Evolutionary conservation across 78 protist genomes (phyloP).

Genomic region (Dictyostelium intermedium): DNA sequence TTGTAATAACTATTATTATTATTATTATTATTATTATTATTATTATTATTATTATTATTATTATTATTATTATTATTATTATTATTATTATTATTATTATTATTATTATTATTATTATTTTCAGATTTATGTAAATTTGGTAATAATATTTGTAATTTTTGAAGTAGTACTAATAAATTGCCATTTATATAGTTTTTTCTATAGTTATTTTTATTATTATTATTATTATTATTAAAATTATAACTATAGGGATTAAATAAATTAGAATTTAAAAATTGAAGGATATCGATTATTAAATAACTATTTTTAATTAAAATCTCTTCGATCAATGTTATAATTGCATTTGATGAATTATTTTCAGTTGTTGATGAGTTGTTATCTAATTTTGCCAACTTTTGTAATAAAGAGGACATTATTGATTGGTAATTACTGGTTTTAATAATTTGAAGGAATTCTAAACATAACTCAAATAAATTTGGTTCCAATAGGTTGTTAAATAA

Average conservation of each 20-base stretch:
- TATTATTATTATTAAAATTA: neutral
- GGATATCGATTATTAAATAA: neutral
- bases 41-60: too few species aligned
- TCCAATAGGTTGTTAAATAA: neutral
- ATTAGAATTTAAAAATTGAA: conserved; percentile 3
- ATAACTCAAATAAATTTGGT: conserved; percentile 6
- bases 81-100: too few species aligned
- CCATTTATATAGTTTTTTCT: neutral
- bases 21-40: too few species aligned
- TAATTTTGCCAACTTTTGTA: neutral
- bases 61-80: too few species aligned
- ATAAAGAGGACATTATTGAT: neutral
- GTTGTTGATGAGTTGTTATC: neutral
- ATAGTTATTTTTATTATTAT: neutral
- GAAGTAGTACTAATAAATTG: conserved; percentile 1
- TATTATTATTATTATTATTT: too few species aligned
- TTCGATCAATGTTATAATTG: conserved; percentile 1
- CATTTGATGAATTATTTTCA: neutral
- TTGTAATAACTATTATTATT: too few species aligned
- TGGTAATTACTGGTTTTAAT: neutral
- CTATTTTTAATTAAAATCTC: neutral
- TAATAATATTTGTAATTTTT: conserved; percentile 1
- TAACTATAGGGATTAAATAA: neutral
- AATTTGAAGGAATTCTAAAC: conserved; percentile 11
- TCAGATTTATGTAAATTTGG: too few species aligned